Percentiles rank a stretch among this genome's conserved stretches.
These are phyloP conservation scores for Russula brevipes DNA, from an alignment of 768 basidiomycete species.

Conservation along the genomic window DNA sequence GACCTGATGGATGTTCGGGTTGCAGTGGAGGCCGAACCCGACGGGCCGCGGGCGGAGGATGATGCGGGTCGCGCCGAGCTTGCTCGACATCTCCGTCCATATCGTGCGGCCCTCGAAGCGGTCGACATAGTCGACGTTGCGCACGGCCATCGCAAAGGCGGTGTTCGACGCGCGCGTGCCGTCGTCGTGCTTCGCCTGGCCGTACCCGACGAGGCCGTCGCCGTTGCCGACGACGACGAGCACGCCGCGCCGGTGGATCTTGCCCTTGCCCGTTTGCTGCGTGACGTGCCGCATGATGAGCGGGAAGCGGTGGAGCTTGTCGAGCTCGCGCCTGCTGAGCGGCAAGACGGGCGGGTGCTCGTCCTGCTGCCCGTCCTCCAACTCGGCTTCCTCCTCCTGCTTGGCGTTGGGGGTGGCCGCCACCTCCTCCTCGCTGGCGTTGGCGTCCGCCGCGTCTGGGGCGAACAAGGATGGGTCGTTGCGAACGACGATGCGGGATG, in stretches of 20 bases:
- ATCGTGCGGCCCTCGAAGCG: constrained; percentile 95
- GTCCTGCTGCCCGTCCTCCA: constrained; percentile 20
- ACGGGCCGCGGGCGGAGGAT: constrained; percentile 76
- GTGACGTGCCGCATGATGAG: constrained; percentile 55
- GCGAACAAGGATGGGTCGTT: constrained; percentile 69
- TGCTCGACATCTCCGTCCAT: constrained; percentile 83
- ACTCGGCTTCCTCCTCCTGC: constrained; percentile 24
- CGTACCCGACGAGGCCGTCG: constrained; percentile 75
- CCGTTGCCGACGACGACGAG: constrained; percentile 79
- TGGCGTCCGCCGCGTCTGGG: constrained; percentile 31
- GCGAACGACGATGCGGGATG: constrained; percentile 59
- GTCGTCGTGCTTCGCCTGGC: constrained; percentile 72
- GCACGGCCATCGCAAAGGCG: constrained; percentile 64
- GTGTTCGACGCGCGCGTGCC: constrained; percentile 47
- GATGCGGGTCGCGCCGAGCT: constrained; percentile 79
- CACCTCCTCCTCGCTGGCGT: constrained; percentile 30
- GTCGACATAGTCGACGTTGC: constrained; percentile 88
- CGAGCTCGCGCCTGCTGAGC: constrained; percentile 27
- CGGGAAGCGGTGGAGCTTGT: constrained; percentile 38
- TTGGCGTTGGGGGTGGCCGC: no score
- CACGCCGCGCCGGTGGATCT: constrained; percentile 56
- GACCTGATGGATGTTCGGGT: constrained; percentile 83
- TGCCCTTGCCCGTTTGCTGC: constrained; percentile 94
- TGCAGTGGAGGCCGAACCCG: constrained; percentile 89
- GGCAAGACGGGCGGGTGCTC: constrained; percentile 33